These are phyloP conservation scores for Serendipita sp. DNA, from an alignment of 768 basidiomycete species.

Conservation along the genomic window DNA sequence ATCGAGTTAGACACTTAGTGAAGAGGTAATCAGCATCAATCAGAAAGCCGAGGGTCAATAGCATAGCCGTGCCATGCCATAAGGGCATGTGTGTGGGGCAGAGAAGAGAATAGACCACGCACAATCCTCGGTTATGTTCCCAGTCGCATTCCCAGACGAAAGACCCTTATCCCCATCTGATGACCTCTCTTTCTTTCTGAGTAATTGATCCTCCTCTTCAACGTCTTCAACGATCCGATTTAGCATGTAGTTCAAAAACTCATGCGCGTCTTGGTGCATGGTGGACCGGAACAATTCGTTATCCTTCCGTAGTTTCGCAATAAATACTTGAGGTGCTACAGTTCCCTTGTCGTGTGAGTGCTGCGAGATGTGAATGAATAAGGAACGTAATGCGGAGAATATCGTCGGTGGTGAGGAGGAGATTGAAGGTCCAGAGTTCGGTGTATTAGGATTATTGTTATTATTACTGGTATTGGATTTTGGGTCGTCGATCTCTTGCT, in stretches of 20 bases:
- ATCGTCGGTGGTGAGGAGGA: conserved; percentile 55
- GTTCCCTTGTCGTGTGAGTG: conserved; percentile 70
- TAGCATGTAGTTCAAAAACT: conserved; percentile 87
- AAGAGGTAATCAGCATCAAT: conserved; percentile 19
- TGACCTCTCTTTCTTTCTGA: conserved; percentile 18
- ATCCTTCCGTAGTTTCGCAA: conserved; percentile 82
- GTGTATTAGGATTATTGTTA: conserved; percentile 4
- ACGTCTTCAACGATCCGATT: conserved; percentile 91
- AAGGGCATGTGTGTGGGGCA: too few relatives aligned
- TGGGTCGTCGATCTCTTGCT: neutral
- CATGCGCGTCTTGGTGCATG: conserved; percentile 97
- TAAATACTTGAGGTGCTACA: conserved; percentile 77
- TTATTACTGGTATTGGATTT: neutral
- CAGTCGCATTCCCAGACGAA: neutral
- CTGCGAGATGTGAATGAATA: conserved; percentile 69
- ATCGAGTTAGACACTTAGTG: conserved; percentile 28
- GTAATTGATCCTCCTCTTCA: conserved; percentile 46
- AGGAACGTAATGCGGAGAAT: conserved; percentile 83
- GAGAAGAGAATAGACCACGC: neutral
- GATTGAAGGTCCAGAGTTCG: conserved; percentile 29
- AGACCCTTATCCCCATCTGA: conserved; percentile 12
- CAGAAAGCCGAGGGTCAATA: neutral
- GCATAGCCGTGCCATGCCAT: too few relatives aligned
- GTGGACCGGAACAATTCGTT: conserved; percentile 84
- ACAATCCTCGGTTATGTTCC: conserved; percentile 8